These are phyloP conservation scores for Solanum chacoense DNA, from an alignment of 305 asterid species.

Conservation along the genomic window DNA sequence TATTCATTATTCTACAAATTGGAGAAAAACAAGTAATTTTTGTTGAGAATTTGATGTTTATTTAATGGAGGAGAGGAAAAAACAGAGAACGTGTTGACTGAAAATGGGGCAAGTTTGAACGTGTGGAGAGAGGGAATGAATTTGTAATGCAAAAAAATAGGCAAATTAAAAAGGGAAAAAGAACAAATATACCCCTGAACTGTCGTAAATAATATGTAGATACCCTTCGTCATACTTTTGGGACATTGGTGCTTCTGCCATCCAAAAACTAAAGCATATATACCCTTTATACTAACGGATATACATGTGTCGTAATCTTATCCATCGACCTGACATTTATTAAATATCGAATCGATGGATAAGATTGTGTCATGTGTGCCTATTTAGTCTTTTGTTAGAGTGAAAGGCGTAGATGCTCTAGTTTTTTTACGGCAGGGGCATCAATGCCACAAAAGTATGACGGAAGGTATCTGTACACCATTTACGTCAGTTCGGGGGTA, in stretches of 20 bases:
- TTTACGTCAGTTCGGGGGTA: too few relatives aligned
- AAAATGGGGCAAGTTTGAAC: background rate
- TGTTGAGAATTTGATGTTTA: background rate
- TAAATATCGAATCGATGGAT: too few relatives aligned
- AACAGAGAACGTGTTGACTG: background rate
- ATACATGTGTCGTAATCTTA: too few relatives aligned
- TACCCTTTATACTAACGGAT: rapidly evolving
- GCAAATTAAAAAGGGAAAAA: too few relatives aligned
- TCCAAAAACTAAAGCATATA: too few relatives aligned
- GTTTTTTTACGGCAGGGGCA: rapidly evolving
- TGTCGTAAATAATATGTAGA: too few relatives aligned
- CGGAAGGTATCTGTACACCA: rapidly evolving
- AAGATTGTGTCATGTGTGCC: too few relatives aligned
- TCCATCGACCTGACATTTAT: too few relatives aligned
- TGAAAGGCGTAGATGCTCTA: too few relatives aligned
- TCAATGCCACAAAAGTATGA: too few relatives aligned
- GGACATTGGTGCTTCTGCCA: rapidly evolving
- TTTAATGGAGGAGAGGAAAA: background rate
- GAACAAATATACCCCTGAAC: too few relatives aligned
- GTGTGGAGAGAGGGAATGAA: background rate
- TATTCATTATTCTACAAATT: background rate
- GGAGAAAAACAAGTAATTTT: background rate
- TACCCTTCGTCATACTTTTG: rapidly evolving
- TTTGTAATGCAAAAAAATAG: background rate
- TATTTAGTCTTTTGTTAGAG: too few relatives aligned